Evolutionary conservation across 73 alveolate genomes (phyloP), one percentile per base, ranked within the genome.

Genomic region (Uronychia setigera): DNA sequence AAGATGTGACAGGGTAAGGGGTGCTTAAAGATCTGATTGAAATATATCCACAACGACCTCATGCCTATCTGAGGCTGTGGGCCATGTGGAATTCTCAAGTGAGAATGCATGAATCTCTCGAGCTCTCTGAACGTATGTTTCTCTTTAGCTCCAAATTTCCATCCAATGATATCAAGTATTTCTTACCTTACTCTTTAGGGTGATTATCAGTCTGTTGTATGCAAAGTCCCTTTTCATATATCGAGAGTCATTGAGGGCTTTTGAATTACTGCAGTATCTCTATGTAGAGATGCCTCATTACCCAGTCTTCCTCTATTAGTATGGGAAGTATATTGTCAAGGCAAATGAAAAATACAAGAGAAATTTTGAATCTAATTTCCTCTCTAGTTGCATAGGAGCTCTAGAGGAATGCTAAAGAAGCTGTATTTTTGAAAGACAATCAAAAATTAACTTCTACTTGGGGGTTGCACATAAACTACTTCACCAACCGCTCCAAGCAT

Each of bases 1-100:
- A 59, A 28, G 58, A 84, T 25, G 82, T 80, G 30, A 60, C 57
- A 31, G 97, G 93, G 1, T 80, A 34, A 9, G 58, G 81, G 0
- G 91, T 92, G 28, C 60, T 92, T 31, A 83, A 77, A n/a, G 94
- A 92, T 35, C 76, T 92, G 33, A 84, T 82, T 26, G 58, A 58
- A 35, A 76, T 58, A 33, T 35, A 78, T 31, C 85, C 91, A 1
- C 35, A 83, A 74, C 13, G 74, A 0, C 97, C 97, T 19, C 87
- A 92, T 31, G 94, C 94, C n/a, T 92, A 88, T 35, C 30, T 92
- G 35, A 92, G 85, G 79, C 82, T 92, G 74, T 92, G 97, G 97
- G 78, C 79, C 78, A 57, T 75, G 14, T 83, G 74, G 32, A 1
- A 28, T 33, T 14, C 34, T 0, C 78, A 83, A 26, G 28, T 29